phyloP scores from a whole-genome alignment of 345 rosid species.

The Citrus sp. region DNA sequence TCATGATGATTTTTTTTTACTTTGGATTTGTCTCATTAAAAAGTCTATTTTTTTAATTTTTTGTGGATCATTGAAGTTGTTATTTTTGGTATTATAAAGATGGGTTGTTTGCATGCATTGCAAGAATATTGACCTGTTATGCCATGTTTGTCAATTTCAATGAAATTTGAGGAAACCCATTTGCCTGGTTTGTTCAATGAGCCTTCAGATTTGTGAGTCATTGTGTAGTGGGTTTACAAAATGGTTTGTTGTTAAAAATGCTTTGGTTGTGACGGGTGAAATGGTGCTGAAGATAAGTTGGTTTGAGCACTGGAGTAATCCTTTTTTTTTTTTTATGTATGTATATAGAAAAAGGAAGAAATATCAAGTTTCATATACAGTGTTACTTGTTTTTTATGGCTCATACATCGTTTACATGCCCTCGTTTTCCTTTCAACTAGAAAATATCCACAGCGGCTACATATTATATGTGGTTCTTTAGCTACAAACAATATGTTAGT shows the following conservation, averaged over 20 bases:
- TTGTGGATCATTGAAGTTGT: background rate
- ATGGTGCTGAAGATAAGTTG: too few relatives aligned
- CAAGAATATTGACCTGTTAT: background rate
- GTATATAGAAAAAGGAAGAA: too few relatives aligned
- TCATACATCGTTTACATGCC: too few relatives aligned
- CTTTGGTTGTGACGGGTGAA: background rate
- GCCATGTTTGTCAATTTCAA: background rate
- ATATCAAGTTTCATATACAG: too few relatives aligned
- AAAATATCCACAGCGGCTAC: too few relatives aligned
- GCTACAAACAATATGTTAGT: too few relatives aligned
- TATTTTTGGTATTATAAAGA: background rate
- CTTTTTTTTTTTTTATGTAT: too few relatives aligned
- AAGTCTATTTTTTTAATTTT: background rate
- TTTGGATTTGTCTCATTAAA: background rate
- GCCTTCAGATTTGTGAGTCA: background rate
- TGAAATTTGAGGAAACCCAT: background rate
- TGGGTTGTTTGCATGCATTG: constrained; percentile 4
- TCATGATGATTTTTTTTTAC: background rate
- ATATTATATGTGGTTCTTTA: too few relatives aligned
- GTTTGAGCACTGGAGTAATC: too few relatives aligned
- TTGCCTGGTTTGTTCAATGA: background rate
- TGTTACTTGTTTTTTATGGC: too few relatives aligned
- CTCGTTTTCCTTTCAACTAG: too few relatives aligned
- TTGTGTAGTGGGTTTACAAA: background rate
- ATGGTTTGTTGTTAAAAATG: background rate